Evolutionary conservation across 352 stramenopile species (phyloP), one percentile per base, ranked within the genome.

Genomic region (Pythium monospermum): DNA sequence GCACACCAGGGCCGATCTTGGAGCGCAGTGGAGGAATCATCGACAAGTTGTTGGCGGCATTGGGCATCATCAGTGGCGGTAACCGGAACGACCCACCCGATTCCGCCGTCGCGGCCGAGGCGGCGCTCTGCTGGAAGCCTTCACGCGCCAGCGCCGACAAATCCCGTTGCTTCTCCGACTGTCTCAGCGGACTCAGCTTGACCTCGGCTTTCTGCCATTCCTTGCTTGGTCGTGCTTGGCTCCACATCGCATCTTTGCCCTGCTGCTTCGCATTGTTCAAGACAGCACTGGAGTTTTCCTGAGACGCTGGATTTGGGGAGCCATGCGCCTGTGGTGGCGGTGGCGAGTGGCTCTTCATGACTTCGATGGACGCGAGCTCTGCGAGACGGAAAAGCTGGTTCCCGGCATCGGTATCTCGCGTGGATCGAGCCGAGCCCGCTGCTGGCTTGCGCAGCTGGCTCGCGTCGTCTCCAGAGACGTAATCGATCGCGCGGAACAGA

Each of bases 341-440:
- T 6, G 39, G 30, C n/a, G 39, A 27, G 42, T 16, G 52, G 19
- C 51, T 46, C 46, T 68, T 68, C 72, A 91, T 87, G 28, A 82
- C 76, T 42, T 91, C 76, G 44, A 85, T 79, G 21, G 76, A 85
- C 8, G 79, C 79, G 36, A 91, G 62, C 58, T 91, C 79, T 1
- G 79, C 79, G 44, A 91, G 59, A 21, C 76, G 74, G 58, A 88
- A 91, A 22, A 91, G 69, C 52, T 91, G 71, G 52, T 64, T 83
- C 31, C 74, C 62, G 28, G 39, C 49, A 30, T 60, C 56, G 13
- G 18, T 13, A 7, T 55, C 40, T 6, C 38, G n/a, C 25, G 40
- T 30, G 40, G 43, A 45, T 22, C 19, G 35, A 15, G 33, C 5
- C 38, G 22, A 22, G 16, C 12, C 19, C 31, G 25, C 16, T 8